Conservation (phyloP, 2,329 filamentous ascomycete species). For the Penicillium sp. region DNA sequence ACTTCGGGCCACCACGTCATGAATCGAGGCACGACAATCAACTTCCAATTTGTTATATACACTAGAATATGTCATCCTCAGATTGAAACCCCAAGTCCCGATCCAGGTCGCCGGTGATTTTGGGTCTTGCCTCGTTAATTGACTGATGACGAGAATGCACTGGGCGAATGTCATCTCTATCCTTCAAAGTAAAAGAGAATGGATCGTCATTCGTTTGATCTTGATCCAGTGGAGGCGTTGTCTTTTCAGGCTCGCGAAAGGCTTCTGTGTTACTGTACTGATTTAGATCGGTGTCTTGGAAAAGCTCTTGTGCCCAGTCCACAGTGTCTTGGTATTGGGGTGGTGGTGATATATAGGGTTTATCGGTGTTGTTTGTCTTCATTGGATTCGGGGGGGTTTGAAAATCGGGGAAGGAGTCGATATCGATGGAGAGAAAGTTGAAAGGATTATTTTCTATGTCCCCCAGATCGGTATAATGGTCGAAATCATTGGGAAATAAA, state of each 20-base stretch:
- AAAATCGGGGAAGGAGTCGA: slow-evolving; percentile 24
- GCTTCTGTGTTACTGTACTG: slow-evolving; percentile 12
- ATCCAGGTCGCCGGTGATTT: slow-evolving; percentile 40
- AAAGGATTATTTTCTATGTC: slow-evolving; percentile 16
- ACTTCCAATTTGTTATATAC: neutral
- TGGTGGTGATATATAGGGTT: slow-evolving; percentile 5
- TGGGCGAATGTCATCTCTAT: slow-evolving; percentile 1
- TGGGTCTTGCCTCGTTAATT: slow-evolving; percentile 10
- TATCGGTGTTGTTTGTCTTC: neutral
- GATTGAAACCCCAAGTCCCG: slow-evolving; percentile 35
- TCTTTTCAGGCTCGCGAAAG: slow-evolving; percentile 1
- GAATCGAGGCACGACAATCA: neutral
- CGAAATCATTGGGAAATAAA: slow-evolving; percentile 25
- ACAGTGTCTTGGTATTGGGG: slow-evolving; percentile 22
- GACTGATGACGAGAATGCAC: slow-evolving; percentile 6
- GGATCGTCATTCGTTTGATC: slow-evolving; percentile 14
- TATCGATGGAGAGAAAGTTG: slow-evolving; percentile 25
- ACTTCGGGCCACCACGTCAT: too few relatives aligned
- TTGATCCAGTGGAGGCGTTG: neutral
- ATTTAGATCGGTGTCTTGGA: slow-evolving; percentile 20
- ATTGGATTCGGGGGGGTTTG: slow-evolving; percentile 2
- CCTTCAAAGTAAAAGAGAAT: slow-evolving; percentile 22
- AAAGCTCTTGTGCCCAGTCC: slow-evolving; percentile 33
- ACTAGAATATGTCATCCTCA: slow-evolving; percentile 31
- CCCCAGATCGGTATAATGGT: slow-evolving; percentile 18